phyloP scores from a whole-genome alignment of 306 rosid species.

The Myrica gale region DNA sequence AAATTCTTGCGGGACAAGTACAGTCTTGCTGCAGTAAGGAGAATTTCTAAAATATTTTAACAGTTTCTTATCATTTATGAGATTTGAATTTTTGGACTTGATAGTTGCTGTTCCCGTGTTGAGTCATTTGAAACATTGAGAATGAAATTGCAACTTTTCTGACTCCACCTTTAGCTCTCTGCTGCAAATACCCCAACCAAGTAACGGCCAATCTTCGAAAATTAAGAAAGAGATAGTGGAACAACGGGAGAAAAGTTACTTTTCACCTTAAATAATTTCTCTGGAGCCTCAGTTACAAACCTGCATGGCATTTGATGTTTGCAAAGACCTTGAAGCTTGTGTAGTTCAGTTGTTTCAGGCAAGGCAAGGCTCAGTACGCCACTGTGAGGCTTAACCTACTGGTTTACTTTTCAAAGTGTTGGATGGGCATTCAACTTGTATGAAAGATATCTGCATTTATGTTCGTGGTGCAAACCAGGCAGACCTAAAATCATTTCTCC shows the following conservation, averaged over 20 bases:
- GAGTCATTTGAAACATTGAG: neutral
- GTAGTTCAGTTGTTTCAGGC: neutral
- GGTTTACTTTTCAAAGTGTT: neutral
- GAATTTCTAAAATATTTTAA: neutral
- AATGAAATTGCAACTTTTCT: neutral
- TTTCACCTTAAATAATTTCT: neutral
- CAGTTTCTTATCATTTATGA: neutral
- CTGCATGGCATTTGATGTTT: neutral
- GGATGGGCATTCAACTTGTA: neutral
- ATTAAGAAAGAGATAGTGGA: neutral
- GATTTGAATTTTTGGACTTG: neutral
- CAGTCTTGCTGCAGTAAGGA: slow-evolving; percentile 94
- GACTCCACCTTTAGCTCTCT: neutral
- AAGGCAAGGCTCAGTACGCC: neutral
- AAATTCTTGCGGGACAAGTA: slow-evolving; percentile 66
- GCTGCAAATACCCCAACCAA: neutral
- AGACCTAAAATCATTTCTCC: neutral
- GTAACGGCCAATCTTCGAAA: neutral
- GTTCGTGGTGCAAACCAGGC: neutral
- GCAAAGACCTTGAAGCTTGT: neutral
- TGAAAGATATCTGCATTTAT: neutral
- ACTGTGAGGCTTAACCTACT: neutral
- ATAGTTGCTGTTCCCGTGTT: neutral
- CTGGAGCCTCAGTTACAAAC: neutral
- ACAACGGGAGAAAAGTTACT: neutral